A percentile compares a stretch with the other conserved stretches of the same genome.
Evolutionary conservation across 2,329 filamentous ascomycete genomes (phyloP).

Genomic region (Orbilia brochopaga): DNA sequence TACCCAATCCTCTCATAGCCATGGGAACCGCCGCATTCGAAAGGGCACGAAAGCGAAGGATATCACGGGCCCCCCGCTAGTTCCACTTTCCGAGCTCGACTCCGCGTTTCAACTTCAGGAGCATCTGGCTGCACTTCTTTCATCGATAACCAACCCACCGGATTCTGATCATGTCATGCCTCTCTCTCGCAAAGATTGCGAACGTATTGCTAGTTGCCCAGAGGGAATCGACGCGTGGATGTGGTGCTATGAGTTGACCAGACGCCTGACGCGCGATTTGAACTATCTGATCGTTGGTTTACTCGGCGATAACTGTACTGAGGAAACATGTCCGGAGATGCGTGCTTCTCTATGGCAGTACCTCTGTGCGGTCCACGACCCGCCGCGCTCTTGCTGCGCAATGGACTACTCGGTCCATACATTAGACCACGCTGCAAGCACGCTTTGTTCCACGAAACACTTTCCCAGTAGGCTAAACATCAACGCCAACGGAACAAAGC

Average conservation of each 20-base stretch:
- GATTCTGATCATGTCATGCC: conserved; percentile 66
- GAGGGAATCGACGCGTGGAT: conserved; percentile 81
- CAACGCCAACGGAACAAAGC: conserved; percentile 68
- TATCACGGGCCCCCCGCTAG: conserved; percentile 89
- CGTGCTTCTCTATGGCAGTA: conserved; percentile 99
- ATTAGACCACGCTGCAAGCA: conserved; percentile 94
- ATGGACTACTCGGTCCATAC: conserved; percentile 99
- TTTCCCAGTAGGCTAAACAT: conserved; percentile 76
- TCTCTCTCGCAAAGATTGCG: conserved; percentile 76
- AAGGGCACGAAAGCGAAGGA: conserved; percentile 90
- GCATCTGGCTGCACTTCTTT: conserved; percentile 90
- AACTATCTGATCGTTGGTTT: conserved; percentile 92
- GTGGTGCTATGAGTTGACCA: conserved; percentile 97
- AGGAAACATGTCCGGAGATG: conserved; percentile 93
- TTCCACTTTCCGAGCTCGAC: conserved; percentile 74
- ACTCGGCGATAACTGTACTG: conserved; percentile 87
- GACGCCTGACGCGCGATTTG: conserved; percentile 91
- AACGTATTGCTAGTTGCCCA: conserved; percentile 78
- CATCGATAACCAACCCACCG: conserved; percentile 73
- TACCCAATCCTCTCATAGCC: conserved; percentile 66
- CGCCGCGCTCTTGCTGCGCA: conserved; percentile 94
- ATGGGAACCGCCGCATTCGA: conserved; percentile 76
- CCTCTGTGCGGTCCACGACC: conserved; percentile 94
- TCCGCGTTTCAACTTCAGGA: conserved; percentile 97
- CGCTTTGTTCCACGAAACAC: conserved; percentile 90